phyloP scores from a whole-genome alignment of 1,284 basidiomycete genomes.

The Cystobasidiaceae sp. region DNA sequence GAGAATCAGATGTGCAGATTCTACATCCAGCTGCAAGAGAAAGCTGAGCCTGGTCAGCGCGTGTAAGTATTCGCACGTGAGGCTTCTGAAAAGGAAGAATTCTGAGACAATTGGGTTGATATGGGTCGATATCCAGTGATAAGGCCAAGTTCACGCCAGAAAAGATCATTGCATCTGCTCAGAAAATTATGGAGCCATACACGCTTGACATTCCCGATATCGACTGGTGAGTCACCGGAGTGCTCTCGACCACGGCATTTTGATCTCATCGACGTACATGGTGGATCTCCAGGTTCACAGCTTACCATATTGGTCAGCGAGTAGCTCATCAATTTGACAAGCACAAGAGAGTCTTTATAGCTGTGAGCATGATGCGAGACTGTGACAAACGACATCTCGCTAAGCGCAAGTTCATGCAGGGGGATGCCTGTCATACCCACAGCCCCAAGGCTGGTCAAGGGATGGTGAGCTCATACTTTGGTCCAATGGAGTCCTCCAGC shows the following conservation, averaged over 20 bases:
- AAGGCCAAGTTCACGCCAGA: conserved; percentile 58
- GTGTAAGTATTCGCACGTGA: conserved; percentile 15
- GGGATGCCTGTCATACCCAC: conserved; percentile 60
- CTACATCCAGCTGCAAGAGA: conserved; percentile 64
- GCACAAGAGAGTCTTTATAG: conserved; percentile 69
- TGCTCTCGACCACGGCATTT: background rate
- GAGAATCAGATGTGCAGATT: conserved; percentile 60
- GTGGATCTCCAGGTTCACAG: conserved; percentile 27
- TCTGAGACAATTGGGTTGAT: no score
- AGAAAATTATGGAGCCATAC: conserved; percentile 64
- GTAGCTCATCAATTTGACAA: conserved; percentile 64
- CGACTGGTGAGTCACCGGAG: conserved; percentile 62
- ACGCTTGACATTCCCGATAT: conserved; percentile 57
- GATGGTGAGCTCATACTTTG: conserved; percentile 50
- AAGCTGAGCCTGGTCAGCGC: conserved; percentile 38
- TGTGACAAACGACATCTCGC: background rate
- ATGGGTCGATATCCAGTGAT: conserved; percentile 59
- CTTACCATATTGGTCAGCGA: conserved; percentile 57
- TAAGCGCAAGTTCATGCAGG: background rate
- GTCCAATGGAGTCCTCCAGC: background rate
- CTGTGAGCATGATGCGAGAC: conserved; percentile 60
- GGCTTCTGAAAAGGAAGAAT: conserved; percentile 43
- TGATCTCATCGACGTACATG: background rate
- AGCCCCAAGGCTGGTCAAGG: conserved; percentile 68
- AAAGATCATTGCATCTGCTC: conserved; percentile 59